A percentile compares a stretch with the other conserved stretches of the same genome.
These are phyloP conservation scores for Trypanosomatidae sp. DNA, from an alignment of 208 protist genomes.

Conservation along the genomic window DNA sequence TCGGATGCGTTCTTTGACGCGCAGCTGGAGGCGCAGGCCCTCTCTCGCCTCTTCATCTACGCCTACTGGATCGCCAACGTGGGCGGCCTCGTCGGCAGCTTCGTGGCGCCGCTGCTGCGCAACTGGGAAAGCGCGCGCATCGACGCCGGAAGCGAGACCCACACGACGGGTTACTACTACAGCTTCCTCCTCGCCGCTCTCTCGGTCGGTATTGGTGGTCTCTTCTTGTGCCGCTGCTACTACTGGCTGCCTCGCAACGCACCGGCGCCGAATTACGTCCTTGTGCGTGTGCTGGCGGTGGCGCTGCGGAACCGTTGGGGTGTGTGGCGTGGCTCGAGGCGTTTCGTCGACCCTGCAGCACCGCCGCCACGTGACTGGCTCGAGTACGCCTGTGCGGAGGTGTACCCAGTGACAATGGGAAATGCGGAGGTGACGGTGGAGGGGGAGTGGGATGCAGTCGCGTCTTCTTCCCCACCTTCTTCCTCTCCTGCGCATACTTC, in stretches of 20 bases:
- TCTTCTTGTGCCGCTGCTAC: constrained; percentile 30
- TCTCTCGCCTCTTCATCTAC: constrained; percentile 54
- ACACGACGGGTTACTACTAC: constrained; percentile 71
- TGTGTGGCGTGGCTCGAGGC: constrained; percentile 3
- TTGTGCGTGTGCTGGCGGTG: constrained; percentile 44
- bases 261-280: constrained; percentile 41
- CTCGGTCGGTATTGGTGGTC: constrained; percentile 37
- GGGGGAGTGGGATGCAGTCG: background rate
- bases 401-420: background rate
- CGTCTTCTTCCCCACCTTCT: background rate
- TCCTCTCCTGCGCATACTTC: too few species aligned
- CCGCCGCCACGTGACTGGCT: too few species aligned
- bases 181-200: constrained; percentile 39
- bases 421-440: background rate
- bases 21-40: constrained; percentile 19
- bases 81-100: constrained; percentile 56
- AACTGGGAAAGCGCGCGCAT: constrained; percentile 31
- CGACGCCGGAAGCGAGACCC: constrained; percentile 23
- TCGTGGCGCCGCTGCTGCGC: constrained; percentile 55
- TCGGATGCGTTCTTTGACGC: background rate
- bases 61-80: constrained; percentile 59
- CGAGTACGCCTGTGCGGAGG: constrained; percentile 15
- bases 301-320: constrained; percentile 26
- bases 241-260: constrained; percentile 32
- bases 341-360: background rate